A percentile compares a stretch with the other conserved stretches of the same genome.
phyloP scores from a whole-genome alignment of 2,329 filamentous ascomycete genomes.

The Curvularia sp. region DNA sequence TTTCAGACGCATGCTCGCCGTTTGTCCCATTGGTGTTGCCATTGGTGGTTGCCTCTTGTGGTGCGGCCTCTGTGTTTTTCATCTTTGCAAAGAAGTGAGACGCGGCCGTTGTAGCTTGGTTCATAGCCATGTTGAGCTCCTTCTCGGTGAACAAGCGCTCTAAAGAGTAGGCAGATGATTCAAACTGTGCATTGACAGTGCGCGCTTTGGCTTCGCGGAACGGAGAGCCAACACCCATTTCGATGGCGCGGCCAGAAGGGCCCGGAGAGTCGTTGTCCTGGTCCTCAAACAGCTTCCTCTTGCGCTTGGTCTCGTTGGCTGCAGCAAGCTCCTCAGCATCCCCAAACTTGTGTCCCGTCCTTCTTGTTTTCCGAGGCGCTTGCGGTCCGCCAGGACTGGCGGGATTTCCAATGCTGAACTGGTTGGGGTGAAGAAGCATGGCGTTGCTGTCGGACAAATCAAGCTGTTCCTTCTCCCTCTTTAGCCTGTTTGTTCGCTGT shows the following conservation, averaged over 20 bases:
- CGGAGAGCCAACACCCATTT: slow-evolving; percentile 58
- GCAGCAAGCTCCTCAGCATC: slow-evolving; percentile 58
- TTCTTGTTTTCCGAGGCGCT: slow-evolving; percentile 68
- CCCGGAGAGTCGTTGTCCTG: slow-evolving; percentile 67
- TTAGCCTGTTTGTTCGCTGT: slow-evolving; percentile 63
- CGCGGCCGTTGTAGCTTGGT: slow-evolving; percentile 66
- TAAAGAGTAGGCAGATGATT: slow-evolving; percentile 66
- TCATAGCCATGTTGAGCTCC: slow-evolving; percentile 68
- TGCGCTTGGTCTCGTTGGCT: slow-evolving; percentile 61
- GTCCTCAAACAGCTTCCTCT: slow-evolving; percentile 64
- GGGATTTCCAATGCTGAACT: slow-evolving; percentile 71
- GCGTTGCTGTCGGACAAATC: slow-evolving; percentile 72
- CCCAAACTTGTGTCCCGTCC: slow-evolving; percentile 64
- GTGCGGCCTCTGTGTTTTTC: slow-evolving; percentile 44
- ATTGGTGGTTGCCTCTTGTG: slow-evolving; percentile 41
- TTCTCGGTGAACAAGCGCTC: slow-evolving; percentile 72
- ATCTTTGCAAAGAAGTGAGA: slow-evolving; percentile 65
- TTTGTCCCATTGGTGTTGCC: slow-evolving; percentile 45
- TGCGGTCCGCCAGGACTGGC: slow-evolving; percentile 67
- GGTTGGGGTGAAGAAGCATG: slow-evolving; percentile 69
- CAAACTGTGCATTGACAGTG: slow-evolving; percentile 62
- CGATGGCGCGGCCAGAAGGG: slow-evolving; percentile 56
- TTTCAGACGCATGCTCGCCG: slow-evolving; percentile 47
- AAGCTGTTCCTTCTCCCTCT: slow-evolving; percentile 71
- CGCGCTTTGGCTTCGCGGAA: slow-evolving; percentile 62